phyloP scores from a whole-genome alignment of 805 yeast genomes.

The Candida anglica region DNA sequence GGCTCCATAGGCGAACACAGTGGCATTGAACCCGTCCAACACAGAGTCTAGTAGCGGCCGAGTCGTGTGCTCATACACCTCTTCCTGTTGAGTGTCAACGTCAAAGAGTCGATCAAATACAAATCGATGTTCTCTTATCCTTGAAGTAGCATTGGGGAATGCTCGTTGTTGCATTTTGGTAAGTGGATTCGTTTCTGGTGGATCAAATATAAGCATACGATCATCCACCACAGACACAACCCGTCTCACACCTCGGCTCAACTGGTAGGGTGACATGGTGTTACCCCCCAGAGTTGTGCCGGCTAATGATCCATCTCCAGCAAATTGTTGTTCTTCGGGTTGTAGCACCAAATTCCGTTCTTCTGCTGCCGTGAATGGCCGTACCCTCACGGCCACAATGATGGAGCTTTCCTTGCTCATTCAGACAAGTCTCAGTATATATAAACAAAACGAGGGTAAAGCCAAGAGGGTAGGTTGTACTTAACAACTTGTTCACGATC shows the following conservation, averaged over 20 bases:
- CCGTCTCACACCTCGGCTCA: conserved; percentile 57
- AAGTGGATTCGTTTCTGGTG: conserved; percentile 66
- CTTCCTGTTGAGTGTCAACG: conserved; percentile 57
- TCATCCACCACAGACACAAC: conserved; percentile 80
- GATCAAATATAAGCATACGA: conserved; percentile 82
- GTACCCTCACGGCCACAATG: conserved; percentile 72
- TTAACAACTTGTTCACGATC: no score
- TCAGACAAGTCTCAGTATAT: no score
- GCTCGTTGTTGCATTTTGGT: conserved; percentile 43
- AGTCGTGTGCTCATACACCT: conserved; percentile 65
- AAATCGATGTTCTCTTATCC: conserved; percentile 71
- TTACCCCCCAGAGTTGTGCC: no score
- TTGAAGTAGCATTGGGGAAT: conserved; percentile 35
- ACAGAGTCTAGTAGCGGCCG: conserved; percentile 69
- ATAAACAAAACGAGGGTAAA: conserved; percentile 1
- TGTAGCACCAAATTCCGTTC: conserved; percentile 37
- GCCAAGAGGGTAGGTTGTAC: no score
- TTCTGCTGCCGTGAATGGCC: conserved; percentile 74
- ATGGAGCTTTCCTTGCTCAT: conserved; percentile 52
- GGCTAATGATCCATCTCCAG: conserved; percentile 42
- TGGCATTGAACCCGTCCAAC: conserved; percentile 82
- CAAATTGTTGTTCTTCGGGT: conserved; percentile 37
- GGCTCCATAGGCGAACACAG: conserved; percentile 95
- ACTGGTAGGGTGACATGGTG: not conserved
- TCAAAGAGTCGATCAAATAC: conserved; percentile 81